These are phyloP conservation scores for Leccinum subtestaceum DNA, from an alignment of 768 basidiomycete species.

Conservation along the genomic window DNA sequence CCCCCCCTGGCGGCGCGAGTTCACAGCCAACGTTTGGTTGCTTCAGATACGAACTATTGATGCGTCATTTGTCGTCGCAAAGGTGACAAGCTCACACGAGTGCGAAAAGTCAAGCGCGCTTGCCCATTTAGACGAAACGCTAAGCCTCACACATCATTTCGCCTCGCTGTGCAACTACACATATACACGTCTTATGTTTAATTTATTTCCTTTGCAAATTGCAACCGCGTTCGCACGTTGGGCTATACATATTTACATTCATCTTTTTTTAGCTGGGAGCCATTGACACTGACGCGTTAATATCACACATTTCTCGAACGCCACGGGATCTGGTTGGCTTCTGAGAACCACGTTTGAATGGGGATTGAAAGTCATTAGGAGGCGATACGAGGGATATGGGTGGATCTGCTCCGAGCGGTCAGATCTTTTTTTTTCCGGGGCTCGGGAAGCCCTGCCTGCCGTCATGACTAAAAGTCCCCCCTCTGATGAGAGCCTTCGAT, in stretches of 20 bases:
- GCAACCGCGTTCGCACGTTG: slow-evolving; percentile 6
- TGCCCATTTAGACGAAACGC: slow-evolving; percentile 20
- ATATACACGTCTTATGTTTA: slow-evolving; percentile 1
- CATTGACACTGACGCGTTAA: slow-evolving; percentile 7
- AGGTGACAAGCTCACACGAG: slow-evolving; percentile 10
- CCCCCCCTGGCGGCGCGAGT: neutral
- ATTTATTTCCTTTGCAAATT: neutral
- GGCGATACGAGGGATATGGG: neutral
- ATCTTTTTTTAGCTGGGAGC: slow-evolving; percentile 1
- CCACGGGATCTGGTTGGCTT: neutral
- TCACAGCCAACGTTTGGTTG: slow-evolving; percentile 3
- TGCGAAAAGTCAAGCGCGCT: neutral
- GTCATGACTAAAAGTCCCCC: neutral
- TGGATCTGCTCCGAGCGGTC: slow-evolving; percentile 3
- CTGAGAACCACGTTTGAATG: slow-evolving; percentile 9
- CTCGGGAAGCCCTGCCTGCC: neutral
- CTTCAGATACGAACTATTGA: slow-evolving; percentile 31
- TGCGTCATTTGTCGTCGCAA: slow-evolving; percentile 30
- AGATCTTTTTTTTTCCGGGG: neutral
- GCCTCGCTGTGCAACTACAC: slow-evolving; percentile 13
- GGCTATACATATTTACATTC: neutral
- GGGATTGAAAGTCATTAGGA: slow-evolving; percentile 9
- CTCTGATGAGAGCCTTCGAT: slow-evolving; percentile 3
- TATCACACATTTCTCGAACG: slow-evolving; percentile 4
- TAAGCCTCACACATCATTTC: slow-evolving; percentile 3